A percentile compares a stretch with the other conserved stretches of the same genome.
Conservation (phyloP, 805 yeast species). For the Cyberlindnera amylophila region DNA sequence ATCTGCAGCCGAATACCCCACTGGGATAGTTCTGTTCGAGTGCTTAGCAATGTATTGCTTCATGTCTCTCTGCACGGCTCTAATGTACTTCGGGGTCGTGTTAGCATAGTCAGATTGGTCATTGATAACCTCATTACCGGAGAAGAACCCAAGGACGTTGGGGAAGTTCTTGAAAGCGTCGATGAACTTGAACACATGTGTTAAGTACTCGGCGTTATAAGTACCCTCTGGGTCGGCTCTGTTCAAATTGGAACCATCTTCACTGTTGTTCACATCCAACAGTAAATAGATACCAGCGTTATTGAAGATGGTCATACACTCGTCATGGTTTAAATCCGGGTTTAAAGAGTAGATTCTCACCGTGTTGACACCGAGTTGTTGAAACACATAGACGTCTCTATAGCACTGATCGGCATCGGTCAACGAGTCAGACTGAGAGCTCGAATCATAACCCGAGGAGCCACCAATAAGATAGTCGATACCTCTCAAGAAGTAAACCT, state of each 20-base stretch:
- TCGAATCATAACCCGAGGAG: slow-evolving; percentile 48
- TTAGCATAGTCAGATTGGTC: slow-evolving; percentile 59
- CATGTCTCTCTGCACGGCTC: slow-evolving; percentile 92
- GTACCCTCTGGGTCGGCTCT: slow-evolving; percentile 68
- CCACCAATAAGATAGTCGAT: slow-evolving; percentile 95
- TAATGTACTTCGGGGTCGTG: slow-evolving; percentile 70
- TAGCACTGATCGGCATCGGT: slow-evolving; percentile 66
- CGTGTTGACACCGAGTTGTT: slow-evolving; percentile 80
- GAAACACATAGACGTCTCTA: slow-evolving; percentile 76
- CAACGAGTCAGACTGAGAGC: slow-evolving; percentile 54
- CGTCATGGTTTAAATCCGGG: slow-evolving; percentile 83
- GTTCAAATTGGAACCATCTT: slow-evolving; percentile 59
- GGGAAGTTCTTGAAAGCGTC: slow-evolving; percentile 83
- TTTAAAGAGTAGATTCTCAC: slow-evolving; percentile 78
- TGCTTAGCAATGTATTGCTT: slow-evolving; percentile 71
- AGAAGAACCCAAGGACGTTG: slow-evolving; percentile 81
- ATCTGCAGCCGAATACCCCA: slow-evolving; percentile 96
- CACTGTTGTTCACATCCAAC: slow-evolving; percentile 80
- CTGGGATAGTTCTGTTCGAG: slow-evolving; percentile 76
- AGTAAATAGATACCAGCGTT: slow-evolving; percentile 89
- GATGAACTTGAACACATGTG: slow-evolving; percentile 78
- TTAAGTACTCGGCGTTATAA: slow-evolving; percentile 66
- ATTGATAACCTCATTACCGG: slow-evolving; percentile 91
- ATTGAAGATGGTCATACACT: slow-evolving; percentile 85
- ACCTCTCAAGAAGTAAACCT: slow-evolving; percentile 77